These are phyloP conservation scores for Butyriboletus loyo DNA, from an alignment of 768 basidiomycete genomes.

Conservation along the genomic window DNA sequence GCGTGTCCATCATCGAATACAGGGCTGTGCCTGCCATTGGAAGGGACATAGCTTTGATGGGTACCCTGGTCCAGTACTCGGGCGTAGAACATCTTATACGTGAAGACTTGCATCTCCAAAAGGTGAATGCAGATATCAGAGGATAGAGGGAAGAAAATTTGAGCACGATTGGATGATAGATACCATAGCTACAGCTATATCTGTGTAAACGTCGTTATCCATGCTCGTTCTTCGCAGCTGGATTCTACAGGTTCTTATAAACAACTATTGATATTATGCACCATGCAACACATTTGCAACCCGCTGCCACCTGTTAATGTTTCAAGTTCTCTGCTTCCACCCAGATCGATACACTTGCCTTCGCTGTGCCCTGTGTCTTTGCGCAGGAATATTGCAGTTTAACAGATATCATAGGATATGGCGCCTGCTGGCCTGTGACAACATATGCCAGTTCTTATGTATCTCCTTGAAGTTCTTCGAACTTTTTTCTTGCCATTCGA, in stretches of 20 bases:
- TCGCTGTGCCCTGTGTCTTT: not conserved
- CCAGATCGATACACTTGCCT: not conserved
- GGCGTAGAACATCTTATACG: conserved; percentile 50
- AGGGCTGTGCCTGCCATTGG: conserved; percentile 26
- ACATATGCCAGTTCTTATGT: conserved; percentile 30
- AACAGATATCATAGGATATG: not conserved
- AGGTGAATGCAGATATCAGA: conserved; percentile 51
- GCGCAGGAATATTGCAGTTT: not conserved
- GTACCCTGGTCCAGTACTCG: conserved; percentile 50
- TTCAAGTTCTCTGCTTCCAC: not conserved
- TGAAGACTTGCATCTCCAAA: conserved; percentile 31
- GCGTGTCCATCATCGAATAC: conserved; percentile 59
- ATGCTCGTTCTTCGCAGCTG: not conserved
- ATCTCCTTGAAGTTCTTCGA: conserved; percentile 85
- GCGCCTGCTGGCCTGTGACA: not conserved
- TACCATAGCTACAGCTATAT: conserved; percentile 11
- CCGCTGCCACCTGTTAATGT: not conserved
- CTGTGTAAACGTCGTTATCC: not conserved
- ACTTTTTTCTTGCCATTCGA: conserved; percentile 78
- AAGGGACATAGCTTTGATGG: conserved; percentile 21
- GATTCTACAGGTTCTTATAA: not conserved
- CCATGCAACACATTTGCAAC: not conserved
- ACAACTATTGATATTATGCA: not conserved
- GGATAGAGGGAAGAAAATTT: not conserved
- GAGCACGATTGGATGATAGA: not conserved